phyloP scores from a whole-genome alignment of 2,329 filamentous ascomycete species.

The Phaeosphaeriaceae sp. region DNA sequence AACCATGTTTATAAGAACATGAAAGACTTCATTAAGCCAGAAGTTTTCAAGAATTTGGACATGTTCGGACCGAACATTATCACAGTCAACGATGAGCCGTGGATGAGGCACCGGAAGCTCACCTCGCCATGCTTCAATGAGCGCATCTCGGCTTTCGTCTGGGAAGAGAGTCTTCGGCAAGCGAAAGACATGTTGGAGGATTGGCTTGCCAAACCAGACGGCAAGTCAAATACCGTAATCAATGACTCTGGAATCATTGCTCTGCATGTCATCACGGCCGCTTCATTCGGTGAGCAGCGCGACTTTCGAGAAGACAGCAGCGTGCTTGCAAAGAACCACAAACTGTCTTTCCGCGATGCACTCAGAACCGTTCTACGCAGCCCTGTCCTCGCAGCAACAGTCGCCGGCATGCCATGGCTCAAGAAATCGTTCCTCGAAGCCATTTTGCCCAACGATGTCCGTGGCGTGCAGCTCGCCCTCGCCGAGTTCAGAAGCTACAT shows the following conservation, averaged over 20 bases:
- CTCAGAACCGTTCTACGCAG: slow-evolving; percentile 35
- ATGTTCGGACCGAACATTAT: slow-evolving; percentile 11
- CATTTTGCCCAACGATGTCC: slow-evolving; percentile 23
- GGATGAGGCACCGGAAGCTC: slow-evolving; percentile 53
- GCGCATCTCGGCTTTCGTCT: slow-evolving; percentile 54
- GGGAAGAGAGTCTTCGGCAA: slow-evolving; percentile 67
- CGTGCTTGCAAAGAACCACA: slow-evolving; percentile 15
- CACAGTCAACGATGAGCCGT: slow-evolving; percentile 20
- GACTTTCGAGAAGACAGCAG: background rate
- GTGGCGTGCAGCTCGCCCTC: slow-evolving; percentile 21
- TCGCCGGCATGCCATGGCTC: slow-evolving; percentile 15
- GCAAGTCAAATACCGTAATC: slow-evolving; percentile 25
- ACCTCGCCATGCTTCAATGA: slow-evolving; percentile 55
- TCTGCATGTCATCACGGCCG: slow-evolving; percentile 47
- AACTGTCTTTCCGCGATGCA: slow-evolving; percentile 25
- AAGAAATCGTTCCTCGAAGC: slow-evolving; percentile 8
- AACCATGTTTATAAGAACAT: slow-evolving; percentile 17
- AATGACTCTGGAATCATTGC: slow-evolving; percentile 46
- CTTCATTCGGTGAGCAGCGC: slow-evolving; percentile 40
- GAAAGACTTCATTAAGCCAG: slow-evolving; percentile 30
- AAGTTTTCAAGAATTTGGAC: slow-evolving; percentile 28
- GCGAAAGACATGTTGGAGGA: slow-evolving; percentile 43
- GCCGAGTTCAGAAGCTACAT: slow-evolving; percentile 25
- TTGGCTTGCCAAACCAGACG: slow-evolving; percentile 31
- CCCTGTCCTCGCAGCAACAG: slow-evolving; percentile 21